Base-by-base conservation (phyloP, 495 filamentous ascomycete genomes). In the Hypoxylon trugodes region DNA sequence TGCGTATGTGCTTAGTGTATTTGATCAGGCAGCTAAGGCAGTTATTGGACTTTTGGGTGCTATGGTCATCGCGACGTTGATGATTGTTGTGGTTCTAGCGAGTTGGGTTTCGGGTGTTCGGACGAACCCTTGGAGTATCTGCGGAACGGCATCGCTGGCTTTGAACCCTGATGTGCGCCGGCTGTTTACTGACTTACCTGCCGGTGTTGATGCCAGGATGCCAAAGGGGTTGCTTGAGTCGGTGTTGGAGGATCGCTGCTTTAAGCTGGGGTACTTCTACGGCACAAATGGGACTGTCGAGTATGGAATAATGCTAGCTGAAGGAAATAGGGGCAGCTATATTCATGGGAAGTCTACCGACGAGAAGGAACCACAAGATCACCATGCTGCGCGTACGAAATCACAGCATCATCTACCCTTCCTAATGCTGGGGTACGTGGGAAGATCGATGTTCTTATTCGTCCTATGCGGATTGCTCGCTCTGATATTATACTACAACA, bases 401-500 rank as follows among this genome's bases (percentile, higher is more conserved):
- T 22, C 59, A 38, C 62, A 65, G 26, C 68, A 66, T 16, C 61
- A 74, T 16, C 41, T 73, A 0, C 74, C 73, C 2, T 77, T 74
- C 33, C 54, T 73, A 41, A 76, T 75, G 72, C 25, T 76, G 24
- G 69, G 71, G 3, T 69, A 61, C 38, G 50, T 48, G 12, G 65
- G 72, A 13, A 53, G 73, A 13, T 16, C 67, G 5, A 45, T 61
- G 18, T 71, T 79, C 24, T 32, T 77, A 15, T 32, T 77, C 6
- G 49, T 77, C 2, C 38, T 78, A n/a, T 61, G 69, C 8, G 76
- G 74, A 12, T 38, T 80, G 3, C 43, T 77, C 57, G 69, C 61
- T 9, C 55, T 81, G 10, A 71, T 80, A 37, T 46, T 79, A 13
- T 79, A 78, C 24, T 82, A 82, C 60, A 71, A 77, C 53, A 69